A percentile compares a stretch with the other conserved stretches of the same genome.
Evolutionary conservation across 345 rosid species (phyloP).

Genomic region (Streptanthus diversifolius): DNA sequence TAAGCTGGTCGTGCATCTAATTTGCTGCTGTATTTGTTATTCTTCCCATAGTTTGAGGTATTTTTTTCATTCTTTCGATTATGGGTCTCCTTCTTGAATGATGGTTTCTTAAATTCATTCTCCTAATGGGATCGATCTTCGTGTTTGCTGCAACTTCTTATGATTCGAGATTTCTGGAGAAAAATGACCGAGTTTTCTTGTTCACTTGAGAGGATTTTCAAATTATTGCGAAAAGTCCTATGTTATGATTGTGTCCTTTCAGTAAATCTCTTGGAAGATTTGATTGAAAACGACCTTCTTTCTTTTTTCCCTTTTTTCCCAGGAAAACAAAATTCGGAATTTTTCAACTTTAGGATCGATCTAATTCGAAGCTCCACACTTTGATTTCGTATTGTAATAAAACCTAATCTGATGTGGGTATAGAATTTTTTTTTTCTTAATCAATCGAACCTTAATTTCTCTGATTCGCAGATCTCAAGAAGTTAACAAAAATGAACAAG

Average conservation of each 20-base stretch:
- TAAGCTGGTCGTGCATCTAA: constrained; percentile 25
- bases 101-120: not conserved
- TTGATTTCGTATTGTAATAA: not conserved
- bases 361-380: not conserved
- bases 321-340: not conserved
- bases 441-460: not conserved
- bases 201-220: not conserved
- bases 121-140: not conserved
- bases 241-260: not conserved
- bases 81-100: not conserved
- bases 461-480: constrained; percentile 26
- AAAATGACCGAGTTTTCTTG: not conserved
- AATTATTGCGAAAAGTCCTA: not conserved
- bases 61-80: not conserved
- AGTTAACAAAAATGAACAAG: constrained; percentile 18
- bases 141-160: not conserved
- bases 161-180: constrained; percentile 9
- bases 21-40: constrained; percentile 8
- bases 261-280: constrained; percentile 6
- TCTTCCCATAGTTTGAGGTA: constrained; percentile 23
- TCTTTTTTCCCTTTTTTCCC: not conserved
- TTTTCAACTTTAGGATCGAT: not conserved
- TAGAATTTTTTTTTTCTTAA: not conserved
- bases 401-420: not conserved
- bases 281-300: constrained; percentile 19